phyloP scores from a whole-genome alignment of 345 rosid species.

The Brassica cretica region DNA sequence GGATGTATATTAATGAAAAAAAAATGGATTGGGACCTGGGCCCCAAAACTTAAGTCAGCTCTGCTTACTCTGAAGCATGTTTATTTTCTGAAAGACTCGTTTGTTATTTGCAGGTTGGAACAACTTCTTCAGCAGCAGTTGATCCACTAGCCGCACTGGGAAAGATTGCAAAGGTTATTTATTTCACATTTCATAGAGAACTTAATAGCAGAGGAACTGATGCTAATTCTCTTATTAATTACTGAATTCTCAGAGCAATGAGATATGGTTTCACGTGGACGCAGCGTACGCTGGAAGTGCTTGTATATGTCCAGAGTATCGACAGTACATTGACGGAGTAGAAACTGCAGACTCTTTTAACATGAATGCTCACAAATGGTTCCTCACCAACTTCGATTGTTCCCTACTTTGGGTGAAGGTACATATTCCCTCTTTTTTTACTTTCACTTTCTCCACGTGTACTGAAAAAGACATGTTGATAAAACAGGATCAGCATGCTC shows the following conservation, averaged over 20 bases:
- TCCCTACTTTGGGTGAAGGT: slow-evolving; percentile 94
- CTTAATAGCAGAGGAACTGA: not conserved
- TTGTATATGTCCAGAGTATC: not conserved
- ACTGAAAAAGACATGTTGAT: not conserved
- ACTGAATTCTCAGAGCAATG: not conserved
- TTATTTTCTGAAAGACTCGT: not conserved
- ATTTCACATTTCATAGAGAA: slow-evolving; percentile 14
- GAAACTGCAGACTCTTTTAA: not conserved
- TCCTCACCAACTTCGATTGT: slow-evolving; percentile 87
- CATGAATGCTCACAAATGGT: slow-evolving; percentile 85
- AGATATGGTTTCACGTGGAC: not conserved
- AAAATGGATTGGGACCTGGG: too few relatives aligned
- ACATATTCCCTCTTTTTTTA: not conserved
- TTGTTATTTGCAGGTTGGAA: slow-evolving; percentile 61
- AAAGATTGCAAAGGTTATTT: slow-evolving; percentile 64
- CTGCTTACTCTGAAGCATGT: not conserved
- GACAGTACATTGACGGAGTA: not conserved
- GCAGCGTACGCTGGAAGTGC: not conserved
- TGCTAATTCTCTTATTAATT: not conserved
- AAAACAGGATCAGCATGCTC: slow-evolving; percentile 67
- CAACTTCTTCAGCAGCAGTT: slow-evolving; percentile 84
- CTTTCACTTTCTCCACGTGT: not conserved
- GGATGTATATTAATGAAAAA: too few relatives aligned
- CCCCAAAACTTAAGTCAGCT: too few relatives aligned
- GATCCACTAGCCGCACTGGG: slow-evolving; percentile 73